phyloP scores from a whole-genome alignment of 176 grass and related monocot genomes.

The Zizania latifolia region DNA sequence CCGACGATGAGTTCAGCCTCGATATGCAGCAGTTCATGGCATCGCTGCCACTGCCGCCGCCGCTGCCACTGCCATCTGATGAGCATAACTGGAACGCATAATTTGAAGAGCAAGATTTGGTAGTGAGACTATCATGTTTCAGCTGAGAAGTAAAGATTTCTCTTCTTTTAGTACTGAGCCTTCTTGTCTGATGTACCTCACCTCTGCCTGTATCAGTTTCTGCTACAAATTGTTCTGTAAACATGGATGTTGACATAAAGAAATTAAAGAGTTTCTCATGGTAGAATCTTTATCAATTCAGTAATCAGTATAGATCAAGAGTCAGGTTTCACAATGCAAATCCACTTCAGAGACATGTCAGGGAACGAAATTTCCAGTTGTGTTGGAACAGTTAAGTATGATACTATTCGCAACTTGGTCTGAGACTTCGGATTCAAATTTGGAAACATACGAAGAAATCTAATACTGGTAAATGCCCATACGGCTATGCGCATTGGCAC shows the following conservation, averaged over 20 bases:
- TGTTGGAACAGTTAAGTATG: too few species aligned
- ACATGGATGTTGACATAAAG: slow-evolving; percentile 3
- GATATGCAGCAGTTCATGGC: slow-evolving; percentile 44
- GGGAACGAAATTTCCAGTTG: too few species aligned
- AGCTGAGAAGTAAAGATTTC: background rate
- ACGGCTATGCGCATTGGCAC: too few species aligned
- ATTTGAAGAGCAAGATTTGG: background rate
- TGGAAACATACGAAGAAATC: too few species aligned
- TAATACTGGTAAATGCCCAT: too few species aligned
- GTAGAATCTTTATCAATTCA: background rate
- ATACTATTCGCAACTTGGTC: too few species aligned
- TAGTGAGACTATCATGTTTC: background rate
- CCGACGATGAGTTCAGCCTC: slow-evolving; percentile 42
- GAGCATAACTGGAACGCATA: slow-evolving; percentile 40
- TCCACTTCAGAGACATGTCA: background rate
- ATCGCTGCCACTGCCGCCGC: slow-evolving; percentile 19
- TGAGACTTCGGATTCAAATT: too few species aligned
- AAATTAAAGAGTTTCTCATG: background rate
- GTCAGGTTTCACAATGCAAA: background rate
- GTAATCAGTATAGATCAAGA: background rate
- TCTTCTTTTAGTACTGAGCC: slow-evolving; percentile 15
- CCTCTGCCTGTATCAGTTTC: background rate
- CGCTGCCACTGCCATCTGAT: slow-evolving; percentile 25
- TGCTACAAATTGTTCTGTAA: background rate
- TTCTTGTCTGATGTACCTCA: background rate